A percentile compares a stretch with the other conserved stretches of the same genome.
Conservation (phyloP, 169 alveolate species). For the Plasmodium berghei region DNA sequence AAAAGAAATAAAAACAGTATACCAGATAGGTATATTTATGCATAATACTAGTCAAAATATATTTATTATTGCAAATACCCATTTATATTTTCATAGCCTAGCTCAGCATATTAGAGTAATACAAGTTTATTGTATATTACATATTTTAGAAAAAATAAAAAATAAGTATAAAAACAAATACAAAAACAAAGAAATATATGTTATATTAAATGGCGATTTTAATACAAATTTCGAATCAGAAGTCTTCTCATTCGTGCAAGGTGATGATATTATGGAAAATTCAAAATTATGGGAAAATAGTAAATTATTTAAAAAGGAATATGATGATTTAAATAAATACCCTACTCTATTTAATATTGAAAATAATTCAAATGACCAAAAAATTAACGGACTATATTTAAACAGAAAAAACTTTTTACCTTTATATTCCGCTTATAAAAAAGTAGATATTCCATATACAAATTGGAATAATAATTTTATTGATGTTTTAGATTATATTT, state of each 20-base stretch:
- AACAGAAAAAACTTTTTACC: constrained; percentile 57
- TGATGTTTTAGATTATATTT: constrained; percentile 70
- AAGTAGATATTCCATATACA: constrained; percentile 50
- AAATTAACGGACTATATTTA: constrained; percentile 59
- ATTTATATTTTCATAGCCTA: constrained; percentile 72
- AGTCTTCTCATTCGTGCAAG: constrained; percentile 61
- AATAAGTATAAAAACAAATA: constrained; percentile 25
- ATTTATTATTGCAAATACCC: constrained; percentile 63
- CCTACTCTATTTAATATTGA: constrained; percentile 55
- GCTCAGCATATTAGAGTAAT: constrained; percentile 68
- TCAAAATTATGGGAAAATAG: constrained; percentile 59
- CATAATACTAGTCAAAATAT: constrained; percentile 19
- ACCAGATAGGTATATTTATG: constrained; percentile 61
- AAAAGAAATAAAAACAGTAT: constrained; percentile 62
- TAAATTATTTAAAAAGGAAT: constrained; percentile 70
- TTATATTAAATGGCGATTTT: constrained; percentile 62
- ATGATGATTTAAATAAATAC: constrained; percentile 63
- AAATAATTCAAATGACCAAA: constrained; percentile 7
- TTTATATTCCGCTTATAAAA: constrained; percentile 61
- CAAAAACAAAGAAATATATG: constrained; percentile 16
- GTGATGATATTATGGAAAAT: constrained; percentile 25
- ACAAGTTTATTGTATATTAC: constrained; percentile 34
- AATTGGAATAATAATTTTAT: constrained; percentile 75
- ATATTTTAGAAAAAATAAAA: constrained; percentile 49
- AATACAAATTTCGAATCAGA: constrained; percentile 70